Evolutionary conservation across 306 rosid species (phyloP).

Genomic region (Cucurbita moschata): DNA sequence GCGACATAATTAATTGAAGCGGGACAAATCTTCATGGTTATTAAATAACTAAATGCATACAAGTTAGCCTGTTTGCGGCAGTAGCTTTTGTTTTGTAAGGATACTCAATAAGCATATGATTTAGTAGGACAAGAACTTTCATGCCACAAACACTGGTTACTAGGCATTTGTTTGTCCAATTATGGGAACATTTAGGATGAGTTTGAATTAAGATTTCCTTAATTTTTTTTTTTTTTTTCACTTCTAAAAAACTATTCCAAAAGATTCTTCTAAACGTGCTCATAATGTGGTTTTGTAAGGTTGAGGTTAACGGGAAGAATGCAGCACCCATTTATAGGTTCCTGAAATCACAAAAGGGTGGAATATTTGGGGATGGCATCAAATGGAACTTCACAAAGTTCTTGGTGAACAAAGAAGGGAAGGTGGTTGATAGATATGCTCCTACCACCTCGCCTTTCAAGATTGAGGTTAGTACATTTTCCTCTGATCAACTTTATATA

Average conservation of each 20-base stretch:
- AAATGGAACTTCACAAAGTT: slow-evolving; percentile 96
- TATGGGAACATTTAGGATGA: neutral
- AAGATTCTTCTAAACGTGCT: neutral
- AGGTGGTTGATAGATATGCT: slow-evolving; percentile 79
- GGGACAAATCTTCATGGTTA: neutral
- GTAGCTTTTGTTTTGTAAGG: neutral
- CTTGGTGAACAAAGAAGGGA: slow-evolving; percentile 66
- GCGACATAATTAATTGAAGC: neutral
- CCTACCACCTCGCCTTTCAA: slow-evolving; percentile 73
- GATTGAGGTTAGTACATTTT: slow-evolving; percentile 47
- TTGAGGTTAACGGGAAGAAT: slow-evolving; percentile 75
- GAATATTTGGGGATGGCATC: slow-evolving; percentile 70
- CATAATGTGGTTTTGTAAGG: slow-evolving; percentile 14
- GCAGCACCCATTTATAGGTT: slow-evolving; percentile 57
- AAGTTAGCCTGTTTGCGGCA: neutral
- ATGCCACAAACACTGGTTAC: neutral
- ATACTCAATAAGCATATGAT: neutral
- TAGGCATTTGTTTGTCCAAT: neutral
- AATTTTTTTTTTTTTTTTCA: neutral
- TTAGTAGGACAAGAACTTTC: neutral
- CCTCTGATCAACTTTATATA: neutral
- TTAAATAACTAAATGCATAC: neutral
- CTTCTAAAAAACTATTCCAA: neutral
- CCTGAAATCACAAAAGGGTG: slow-evolving; percentile 55
- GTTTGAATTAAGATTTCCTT: neutral